Evolutionary conservation across 2,329 filamentous ascomycete genomes (phyloP).

Genomic region (Tolypocladium ovalisporum): DNA sequence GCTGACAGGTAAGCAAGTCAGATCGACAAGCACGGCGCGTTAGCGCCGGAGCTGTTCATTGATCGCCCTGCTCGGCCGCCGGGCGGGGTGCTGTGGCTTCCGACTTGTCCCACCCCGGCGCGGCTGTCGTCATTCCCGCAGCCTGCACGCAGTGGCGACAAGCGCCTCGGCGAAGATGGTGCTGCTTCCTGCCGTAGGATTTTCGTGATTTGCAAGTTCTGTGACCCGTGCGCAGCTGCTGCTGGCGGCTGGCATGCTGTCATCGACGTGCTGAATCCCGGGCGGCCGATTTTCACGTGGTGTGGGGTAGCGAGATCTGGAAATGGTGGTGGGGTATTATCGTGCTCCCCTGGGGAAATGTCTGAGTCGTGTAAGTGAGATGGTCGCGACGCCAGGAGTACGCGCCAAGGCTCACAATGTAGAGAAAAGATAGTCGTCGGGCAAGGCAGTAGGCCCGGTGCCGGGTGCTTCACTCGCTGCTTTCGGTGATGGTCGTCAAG

Average conservation of each 20-base stretch:
- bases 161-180: background rate
- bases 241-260: background rate
- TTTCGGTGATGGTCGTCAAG: constrained; percentile 46
- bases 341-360: background rate
- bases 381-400: background rate
- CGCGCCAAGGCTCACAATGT: background rate
- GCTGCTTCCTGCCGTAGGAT: background rate
- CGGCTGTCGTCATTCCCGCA: background rate
- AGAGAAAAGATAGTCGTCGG: background rate
- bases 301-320: background rate
- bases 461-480: constrained; percentile 8
- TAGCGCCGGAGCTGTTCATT: background rate
- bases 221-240: background rate
- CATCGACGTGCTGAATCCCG: background rate
- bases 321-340: background rate
- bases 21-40: background rate
- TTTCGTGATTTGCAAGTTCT: background rate
- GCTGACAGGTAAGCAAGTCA: background rate
- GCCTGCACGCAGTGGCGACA: background rate
- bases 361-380: background rate
- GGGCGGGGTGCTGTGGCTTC: background rate
- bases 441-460: background rate
- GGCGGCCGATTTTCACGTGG: background rate
- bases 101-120: background rate
- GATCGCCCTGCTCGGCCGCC: background rate